Conservation (phyloP, 2,329 filamentous ascomycete genomes). For the Nannizziopsis arthrosporioides region DNA sequence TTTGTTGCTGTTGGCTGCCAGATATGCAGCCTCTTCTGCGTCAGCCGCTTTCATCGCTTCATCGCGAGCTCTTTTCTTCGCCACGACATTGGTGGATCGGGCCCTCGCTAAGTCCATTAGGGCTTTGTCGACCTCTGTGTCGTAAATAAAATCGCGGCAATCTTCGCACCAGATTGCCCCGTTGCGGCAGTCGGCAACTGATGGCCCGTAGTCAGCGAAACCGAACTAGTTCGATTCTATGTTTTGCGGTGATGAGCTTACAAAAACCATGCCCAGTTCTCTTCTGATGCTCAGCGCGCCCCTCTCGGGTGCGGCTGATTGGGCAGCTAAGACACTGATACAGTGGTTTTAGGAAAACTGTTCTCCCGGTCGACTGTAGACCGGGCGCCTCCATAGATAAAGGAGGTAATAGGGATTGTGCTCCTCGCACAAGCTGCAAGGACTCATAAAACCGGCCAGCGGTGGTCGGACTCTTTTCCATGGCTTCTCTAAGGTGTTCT, state of each 20-base stretch:
- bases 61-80: conserved; percentile 27
- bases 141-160: conserved; percentile 34
- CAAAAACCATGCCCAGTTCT: conserved; percentile 33
- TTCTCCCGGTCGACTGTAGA: conserved; percentile 18
- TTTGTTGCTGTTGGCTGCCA: conserved; percentile 64
- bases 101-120: conserved; percentile 16
- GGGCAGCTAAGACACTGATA: conserved; percentile 32
- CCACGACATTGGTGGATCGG: conserved; percentile 10
- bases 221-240: too few relatives aligned
- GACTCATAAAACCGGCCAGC: conserved; percentile 28
- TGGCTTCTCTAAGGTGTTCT: conserved; percentile 31
- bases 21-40: conserved; percentile 60
- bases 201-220: conserved; percentile 10
- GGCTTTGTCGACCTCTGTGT: conserved; percentile 29
- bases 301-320: conserved; percentile 22
- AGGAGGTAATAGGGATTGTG: conserved; percentile 22
- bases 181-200: conserved; percentile 33
- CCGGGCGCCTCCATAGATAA: conserved; percentile 17
- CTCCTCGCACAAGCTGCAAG: conserved; percentile 25
- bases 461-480: conserved; percentile 24
- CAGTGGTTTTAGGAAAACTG: conserved; percentile 27
- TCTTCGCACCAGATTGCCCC: conserved; percentile 31
- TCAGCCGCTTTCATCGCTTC: conserved; percentile 16
- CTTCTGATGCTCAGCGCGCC: conserved; percentile 27
- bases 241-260: conserved; percentile 21